A percentile compares a stretch with the other conserved stretches of the same genome.
Evolutionary conservation across 106 monocot genomes (phyloP).

Genomic region (Iris macrosiphon): DNA sequence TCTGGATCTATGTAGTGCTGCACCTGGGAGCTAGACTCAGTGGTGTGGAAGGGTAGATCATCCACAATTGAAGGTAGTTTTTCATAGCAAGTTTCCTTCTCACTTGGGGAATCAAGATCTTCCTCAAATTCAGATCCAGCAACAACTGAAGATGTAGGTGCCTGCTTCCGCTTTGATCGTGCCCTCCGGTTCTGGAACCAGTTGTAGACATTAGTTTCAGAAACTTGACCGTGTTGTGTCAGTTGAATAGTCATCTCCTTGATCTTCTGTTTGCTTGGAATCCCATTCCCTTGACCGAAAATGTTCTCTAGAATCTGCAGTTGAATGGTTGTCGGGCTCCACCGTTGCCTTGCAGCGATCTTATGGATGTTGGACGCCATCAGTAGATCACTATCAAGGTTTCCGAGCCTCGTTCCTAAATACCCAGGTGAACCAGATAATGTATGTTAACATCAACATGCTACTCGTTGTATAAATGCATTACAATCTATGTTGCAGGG

Average conservation of each 20-base stretch:
- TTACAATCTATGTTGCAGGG: too few species aligned
- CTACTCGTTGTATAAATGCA: too few species aligned
- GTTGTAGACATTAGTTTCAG: conserved; percentile 88
- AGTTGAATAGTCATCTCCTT: conserved; percentile 59
- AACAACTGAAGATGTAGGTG: not conserved
- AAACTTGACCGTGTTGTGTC: conserved; percentile 59
- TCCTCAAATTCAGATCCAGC: conserved; percentile 16
- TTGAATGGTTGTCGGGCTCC: conserved; percentile 77
- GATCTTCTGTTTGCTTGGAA: conserved; percentile 83
- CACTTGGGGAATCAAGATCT: conserved; percentile 10
- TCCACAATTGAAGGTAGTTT: not conserved
- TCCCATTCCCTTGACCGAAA: conserved; percentile 57
- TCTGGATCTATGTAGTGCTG: not conserved
- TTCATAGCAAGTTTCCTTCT: conserved; percentile 5
- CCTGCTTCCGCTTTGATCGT: conserved; percentile 55
- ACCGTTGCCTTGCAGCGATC: conserved; percentile 61
- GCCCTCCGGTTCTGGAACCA: conserved; percentile 97
- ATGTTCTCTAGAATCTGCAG: conserved; percentile 72
- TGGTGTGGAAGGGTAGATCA: not conserved
- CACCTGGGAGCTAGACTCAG: not conserved
- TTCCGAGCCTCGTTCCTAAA: conserved; percentile 42
- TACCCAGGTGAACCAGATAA: not conserved
- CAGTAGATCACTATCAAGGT: conserved; percentile 34
- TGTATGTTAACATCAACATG: too few species aligned
- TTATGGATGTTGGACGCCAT: conserved; percentile 25